Conservation (phyloP, 345 rosid species). For the Populus simonii region DNA sequence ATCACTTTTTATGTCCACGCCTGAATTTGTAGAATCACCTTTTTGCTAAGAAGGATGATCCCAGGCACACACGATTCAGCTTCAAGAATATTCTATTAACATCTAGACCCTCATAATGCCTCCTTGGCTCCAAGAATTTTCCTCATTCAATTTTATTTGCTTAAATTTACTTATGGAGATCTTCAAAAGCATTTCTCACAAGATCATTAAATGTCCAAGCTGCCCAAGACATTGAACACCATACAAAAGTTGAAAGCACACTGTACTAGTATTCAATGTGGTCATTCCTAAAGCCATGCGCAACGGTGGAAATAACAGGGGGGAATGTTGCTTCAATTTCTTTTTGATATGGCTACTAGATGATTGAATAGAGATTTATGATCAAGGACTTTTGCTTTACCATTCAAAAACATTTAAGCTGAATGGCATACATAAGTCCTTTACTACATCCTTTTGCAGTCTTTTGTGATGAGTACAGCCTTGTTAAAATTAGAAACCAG, state of each 20-base stretch:
- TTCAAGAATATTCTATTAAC: neutral
- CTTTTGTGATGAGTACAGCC: neutral
- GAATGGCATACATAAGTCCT: neutral
- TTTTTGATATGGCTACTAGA: neutral
- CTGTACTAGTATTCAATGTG: neutral
- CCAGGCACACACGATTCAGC: neutral
- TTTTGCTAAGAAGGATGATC: neutral
- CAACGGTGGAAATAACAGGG: neutral
- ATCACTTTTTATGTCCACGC: neutral
- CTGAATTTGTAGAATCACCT: neutral
- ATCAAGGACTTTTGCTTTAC: neutral
- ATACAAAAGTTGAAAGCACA: neutral
- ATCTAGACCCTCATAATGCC: neutral
- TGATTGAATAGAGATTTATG: neutral
- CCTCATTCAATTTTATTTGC: neutral
- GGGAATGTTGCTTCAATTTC: neutral
- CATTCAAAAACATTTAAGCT: neutral
- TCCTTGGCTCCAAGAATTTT: neutral
- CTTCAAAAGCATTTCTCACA: neutral
- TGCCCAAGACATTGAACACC: neutral
- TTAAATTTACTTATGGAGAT: neutral
- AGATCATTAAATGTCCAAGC: neutral
- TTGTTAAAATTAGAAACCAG: neutral
- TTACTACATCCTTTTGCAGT: neutral
- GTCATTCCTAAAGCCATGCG: neutral